These are phyloP conservation scores for Plasmodium relictum DNA, from an alignment of 169 alveolate species.

Conservation along the genomic window DNA sequence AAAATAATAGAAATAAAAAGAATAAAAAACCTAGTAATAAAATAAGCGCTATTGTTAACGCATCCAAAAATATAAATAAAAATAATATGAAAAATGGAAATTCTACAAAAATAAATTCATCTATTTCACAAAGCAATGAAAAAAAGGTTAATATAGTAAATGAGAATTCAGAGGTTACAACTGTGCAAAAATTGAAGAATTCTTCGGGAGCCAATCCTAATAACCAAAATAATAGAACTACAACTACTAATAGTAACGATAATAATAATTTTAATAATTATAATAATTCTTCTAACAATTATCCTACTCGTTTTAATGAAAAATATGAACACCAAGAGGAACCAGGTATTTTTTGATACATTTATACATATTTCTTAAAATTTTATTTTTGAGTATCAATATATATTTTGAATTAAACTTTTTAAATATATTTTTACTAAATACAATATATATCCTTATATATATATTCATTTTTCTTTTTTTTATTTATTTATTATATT, in stretches of 20 bases:
- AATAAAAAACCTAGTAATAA: slow-evolving; percentile 14
- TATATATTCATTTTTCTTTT: not conserved
- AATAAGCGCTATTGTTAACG: slow-evolving; percentile 11
- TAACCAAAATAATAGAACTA: slow-evolving; percentile 1
- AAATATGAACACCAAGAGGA: slow-evolving; percentile 6
- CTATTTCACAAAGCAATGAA: slow-evolving; percentile 16
- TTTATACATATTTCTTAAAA: not conserved
- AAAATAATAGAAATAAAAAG: slow-evolving; percentile 20
- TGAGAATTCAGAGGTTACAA: slow-evolving; percentile 22
- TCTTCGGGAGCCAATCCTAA: slow-evolving; percentile 13
- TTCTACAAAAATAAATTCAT: slow-evolving; percentile 6
- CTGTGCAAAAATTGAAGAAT: not conserved
- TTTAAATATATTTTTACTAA: not conserved
- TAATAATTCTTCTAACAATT: not conserved
- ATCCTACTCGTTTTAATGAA: slow-evolving; percentile 14
- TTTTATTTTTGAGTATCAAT: not conserved
- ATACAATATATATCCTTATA: not conserved
- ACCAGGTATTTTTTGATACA: slow-evolving; percentile 10
- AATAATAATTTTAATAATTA: slow-evolving; percentile 12
- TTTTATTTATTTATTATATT: not conserved
- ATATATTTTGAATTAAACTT: no score
- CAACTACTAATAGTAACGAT: slow-evolving; percentile 7
- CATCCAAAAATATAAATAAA: slow-evolving; percentile 23
- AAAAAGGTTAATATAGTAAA: not conserved
- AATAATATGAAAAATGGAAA: slow-evolving; percentile 13